Percentiles rank a stretch among this genome's conserved stretches.
Evolutionary conservation across 176 grass and related monocot species (phyloP).

Genomic region (Oryza punctata): DNA sequence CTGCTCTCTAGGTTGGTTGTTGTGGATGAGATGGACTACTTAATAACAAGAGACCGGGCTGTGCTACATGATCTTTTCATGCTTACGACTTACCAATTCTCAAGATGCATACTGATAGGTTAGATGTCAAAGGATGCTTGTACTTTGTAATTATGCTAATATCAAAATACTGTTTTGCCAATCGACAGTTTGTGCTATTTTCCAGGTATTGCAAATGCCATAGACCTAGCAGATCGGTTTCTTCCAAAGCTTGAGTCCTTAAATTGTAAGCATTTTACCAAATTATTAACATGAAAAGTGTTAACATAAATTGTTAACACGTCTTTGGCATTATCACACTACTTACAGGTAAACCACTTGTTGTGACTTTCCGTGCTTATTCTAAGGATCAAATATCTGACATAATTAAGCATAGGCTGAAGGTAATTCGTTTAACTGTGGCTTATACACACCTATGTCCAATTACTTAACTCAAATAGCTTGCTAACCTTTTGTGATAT

Average conservation of each 20-base stretch:
- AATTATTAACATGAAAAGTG: background rate
- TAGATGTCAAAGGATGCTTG: slow-evolving; percentile 2
- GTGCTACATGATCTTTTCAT: slow-evolving; percentile 98
- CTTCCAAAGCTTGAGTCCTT: slow-evolving; percentile 92
- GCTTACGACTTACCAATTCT: slow-evolving; percentile 80
- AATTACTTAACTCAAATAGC: background rate
- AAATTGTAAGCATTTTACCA: slow-evolving; percentile 65
- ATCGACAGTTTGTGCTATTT: slow-evolving; percentile 6
- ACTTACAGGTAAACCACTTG: slow-evolving; percentile 79
- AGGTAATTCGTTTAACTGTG: slow-evolving; percentile 44
- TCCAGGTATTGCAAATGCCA: slow-evolving; percentile 95
- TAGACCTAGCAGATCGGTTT: slow-evolving; percentile 90
- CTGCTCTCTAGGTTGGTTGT: slow-evolving; percentile 66
- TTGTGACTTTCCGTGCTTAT: slow-evolving; percentile 87
- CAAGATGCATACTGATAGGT: slow-evolving; percentile 92
- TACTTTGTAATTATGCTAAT: background rate
- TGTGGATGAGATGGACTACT: slow-evolving; percentile 96
- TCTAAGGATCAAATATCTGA: slow-evolving; percentile 88
- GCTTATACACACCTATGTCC: background rate
- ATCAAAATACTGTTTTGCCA: slow-evolving; percentile 19
- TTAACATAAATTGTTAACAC: slow-evolving; percentile 23
- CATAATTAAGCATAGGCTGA: slow-evolving; percentile 83
- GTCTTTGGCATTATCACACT: slow-evolving; percentile 10
- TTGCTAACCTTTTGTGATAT: slow-evolving; percentile 2
- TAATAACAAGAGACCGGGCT: slow-evolving; percentile 80